A percentile compares a stretch with the other conserved stretches of the same genome.
Conservation (phyloP, 1,284 basidiomycete species). For the Ustilago cynodontis region DNA sequence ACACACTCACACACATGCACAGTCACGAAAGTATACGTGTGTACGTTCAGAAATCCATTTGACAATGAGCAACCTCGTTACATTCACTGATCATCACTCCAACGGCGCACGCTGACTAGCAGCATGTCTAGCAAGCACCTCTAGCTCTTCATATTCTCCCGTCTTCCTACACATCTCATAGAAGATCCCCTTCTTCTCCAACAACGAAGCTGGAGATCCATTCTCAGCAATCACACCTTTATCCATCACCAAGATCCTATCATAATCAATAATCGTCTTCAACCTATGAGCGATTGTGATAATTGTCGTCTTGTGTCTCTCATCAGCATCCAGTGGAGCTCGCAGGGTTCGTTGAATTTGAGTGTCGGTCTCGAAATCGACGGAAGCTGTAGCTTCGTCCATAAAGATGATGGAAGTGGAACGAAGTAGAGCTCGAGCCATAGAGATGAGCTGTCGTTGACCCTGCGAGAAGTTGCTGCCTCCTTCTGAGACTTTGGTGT, state of each 20-base stretch:
- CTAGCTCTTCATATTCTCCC: constrained; percentile 51
- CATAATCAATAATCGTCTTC: constrained; percentile 70
- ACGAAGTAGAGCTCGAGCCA: constrained; percentile 65
- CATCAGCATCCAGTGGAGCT: constrained; percentile 55
- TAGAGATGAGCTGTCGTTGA: constrained; percentile 65
- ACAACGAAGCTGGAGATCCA: constrained; percentile 72
- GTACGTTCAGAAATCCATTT: neutral
- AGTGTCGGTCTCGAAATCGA: constrained; percentile 61
- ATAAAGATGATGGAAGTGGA: constrained; percentile 65
- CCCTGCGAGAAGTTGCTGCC: constrained; percentile 67
- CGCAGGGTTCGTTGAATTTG: constrained; percentile 82
- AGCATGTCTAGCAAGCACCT: constrained; percentile 29
- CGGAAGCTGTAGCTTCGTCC: constrained; percentile 68
- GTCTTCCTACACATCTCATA: constrained; percentile 56
- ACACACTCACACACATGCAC: no score
- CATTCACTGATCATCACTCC: neutral
- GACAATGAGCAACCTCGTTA: neutral
- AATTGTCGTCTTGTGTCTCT: constrained; percentile 74
- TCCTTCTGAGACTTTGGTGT: constrained; percentile 59
- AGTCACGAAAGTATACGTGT: no score
- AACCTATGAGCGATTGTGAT: constrained; percentile 82
- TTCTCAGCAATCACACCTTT: constrained; percentile 73
- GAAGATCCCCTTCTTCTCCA: constrained; percentile 60
- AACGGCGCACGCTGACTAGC: neutral
- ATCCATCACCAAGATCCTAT: constrained; percentile 73